phyloP scores from a whole-genome alignment of 306 rosid species.

The Quercus wislizeni region DNA sequence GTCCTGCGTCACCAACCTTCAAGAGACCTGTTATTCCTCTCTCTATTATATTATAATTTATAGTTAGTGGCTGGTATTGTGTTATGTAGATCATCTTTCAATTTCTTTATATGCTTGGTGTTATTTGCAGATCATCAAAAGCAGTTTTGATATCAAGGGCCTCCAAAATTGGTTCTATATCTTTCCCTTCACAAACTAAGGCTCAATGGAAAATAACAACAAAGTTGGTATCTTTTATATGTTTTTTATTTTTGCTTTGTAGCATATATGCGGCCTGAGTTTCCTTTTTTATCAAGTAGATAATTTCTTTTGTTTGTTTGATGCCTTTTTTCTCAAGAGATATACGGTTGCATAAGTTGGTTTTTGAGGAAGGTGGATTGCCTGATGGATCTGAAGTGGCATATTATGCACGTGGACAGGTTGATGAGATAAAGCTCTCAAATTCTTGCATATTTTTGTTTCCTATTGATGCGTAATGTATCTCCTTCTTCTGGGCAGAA shows the following conservation, averaged over 20 bases:
- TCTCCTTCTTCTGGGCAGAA: constrained; percentile 52
- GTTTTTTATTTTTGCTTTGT: constrained; percentile 1
- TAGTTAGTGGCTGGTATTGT: not conserved
- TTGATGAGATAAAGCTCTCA: constrained; percentile 34
- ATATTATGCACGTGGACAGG: constrained; percentile 98
- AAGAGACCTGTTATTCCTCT: no score
- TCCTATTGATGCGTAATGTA: constrained; percentile 18
- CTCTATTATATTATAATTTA: not conserved
- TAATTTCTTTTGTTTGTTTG: constrained; percentile 17
- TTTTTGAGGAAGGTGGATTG: constrained; percentile 89
- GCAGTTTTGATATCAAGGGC: constrained; percentile 52
- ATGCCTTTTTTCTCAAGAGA: constrained; percentile 48
- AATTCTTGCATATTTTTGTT: constrained; percentile 19
- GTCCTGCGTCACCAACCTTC: no score
- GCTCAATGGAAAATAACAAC: constrained; percentile 80
- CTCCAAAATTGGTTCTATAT: constrained; percentile 40
- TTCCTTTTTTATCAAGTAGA: constrained; percentile 5
- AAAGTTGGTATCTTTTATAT: constrained; percentile 43
- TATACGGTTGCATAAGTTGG: constrained; percentile 81
- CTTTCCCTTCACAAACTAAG: constrained; percentile 51
- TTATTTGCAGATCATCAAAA: constrained; percentile 58
- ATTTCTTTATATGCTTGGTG: constrained; percentile 19
- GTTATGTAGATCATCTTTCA: not conserved
- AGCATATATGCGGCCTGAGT: constrained; percentile 6
- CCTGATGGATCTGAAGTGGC: constrained; percentile 98